Conservation (phyloP, 345 rosid species). For the Punica granatum region DNA sequence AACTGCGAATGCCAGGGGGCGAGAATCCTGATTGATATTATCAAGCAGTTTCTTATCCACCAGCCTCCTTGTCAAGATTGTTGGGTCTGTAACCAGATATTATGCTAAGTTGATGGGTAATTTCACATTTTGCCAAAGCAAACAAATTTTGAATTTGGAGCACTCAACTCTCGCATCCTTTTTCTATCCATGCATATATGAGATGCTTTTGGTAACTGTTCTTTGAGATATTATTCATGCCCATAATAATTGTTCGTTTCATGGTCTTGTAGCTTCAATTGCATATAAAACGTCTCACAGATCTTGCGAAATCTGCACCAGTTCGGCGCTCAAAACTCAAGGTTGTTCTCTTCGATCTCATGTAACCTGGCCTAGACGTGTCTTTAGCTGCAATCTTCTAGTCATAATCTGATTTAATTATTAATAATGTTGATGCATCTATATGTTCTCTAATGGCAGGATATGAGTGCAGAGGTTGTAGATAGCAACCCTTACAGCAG, state of each 20-base stretch:
- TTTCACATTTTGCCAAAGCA: not conserved
- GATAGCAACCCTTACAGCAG: constrained; percentile 97
- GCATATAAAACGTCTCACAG: constrained; percentile 43
- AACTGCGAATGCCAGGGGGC: too few relatives aligned
- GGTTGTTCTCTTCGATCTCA: constrained; percentile 23
- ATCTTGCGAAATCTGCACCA: constrained; percentile 43
- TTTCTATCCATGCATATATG: not conserved
- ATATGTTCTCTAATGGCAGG: constrained; percentile 36
- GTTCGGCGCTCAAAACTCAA: constrained; percentile 68
- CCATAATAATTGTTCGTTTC: constrained; percentile 2
- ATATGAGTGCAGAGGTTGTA: constrained; percentile 91
- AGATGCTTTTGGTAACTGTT: not conserved
- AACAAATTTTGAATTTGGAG: not conserved
- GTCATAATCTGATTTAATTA: not conserved
- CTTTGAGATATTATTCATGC: not conserved
- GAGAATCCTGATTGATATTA: not conserved
- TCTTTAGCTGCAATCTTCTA: not conserved
- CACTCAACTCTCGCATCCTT: not conserved
- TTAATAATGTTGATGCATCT: constrained; percentile 4
- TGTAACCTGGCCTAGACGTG: not conserved
- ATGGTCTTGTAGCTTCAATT: constrained; percentile 40
- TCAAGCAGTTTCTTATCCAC: not conserved
- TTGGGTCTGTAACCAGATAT: not conserved
- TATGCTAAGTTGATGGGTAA: not conserved
- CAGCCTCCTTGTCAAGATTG: not conserved